A percentile compares a stretch with the other conserved stretches of the same genome.
phyloP scores from a whole-genome alignment of 1,139 yeast species.

The Diutina pseudorugosa region DNA sequence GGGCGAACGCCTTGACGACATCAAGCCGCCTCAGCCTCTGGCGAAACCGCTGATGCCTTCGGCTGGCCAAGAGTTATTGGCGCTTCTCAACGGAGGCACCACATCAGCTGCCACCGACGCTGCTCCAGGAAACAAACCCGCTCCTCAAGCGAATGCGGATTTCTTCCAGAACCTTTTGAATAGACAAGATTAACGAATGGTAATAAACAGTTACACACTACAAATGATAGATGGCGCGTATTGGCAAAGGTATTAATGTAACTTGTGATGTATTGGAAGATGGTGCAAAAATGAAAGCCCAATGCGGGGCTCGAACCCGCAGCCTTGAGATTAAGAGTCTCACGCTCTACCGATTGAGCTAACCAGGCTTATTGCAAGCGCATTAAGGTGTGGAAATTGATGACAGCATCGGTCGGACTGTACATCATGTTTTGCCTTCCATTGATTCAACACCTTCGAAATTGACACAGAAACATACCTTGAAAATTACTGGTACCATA shows the following conservation, averaged over 20 bases:
- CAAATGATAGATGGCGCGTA: too few relatives aligned
- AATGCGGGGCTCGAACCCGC: slow-evolving; percentile 6
- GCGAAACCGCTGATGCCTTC: neutral
- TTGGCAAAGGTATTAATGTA: too few relatives aligned
- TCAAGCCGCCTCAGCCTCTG: neutral
- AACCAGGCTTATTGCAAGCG: slow-evolving; percentile 7
- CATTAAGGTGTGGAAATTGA: neutral
- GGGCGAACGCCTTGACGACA: neutral
- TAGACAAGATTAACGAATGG: neutral
- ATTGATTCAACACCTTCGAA: too few relatives aligned
- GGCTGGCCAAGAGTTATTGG: neutral
- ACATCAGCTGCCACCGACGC: neutral
- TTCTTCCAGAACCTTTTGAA: slow-evolving; percentile 1
- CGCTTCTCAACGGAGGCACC: neutral
- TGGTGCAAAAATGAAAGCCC: slow-evolving; percentile 2
- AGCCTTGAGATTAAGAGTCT: slow-evolving; percentile 17
- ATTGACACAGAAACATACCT: too few relatives aligned
- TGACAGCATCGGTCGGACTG: too few relatives aligned
- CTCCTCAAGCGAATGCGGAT: neutral
- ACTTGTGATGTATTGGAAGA: neutral
- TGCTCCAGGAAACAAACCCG: neutral
- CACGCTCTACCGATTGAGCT: slow-evolving; percentile 15
- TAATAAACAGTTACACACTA: neutral
- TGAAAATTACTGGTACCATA: too few relatives aligned
- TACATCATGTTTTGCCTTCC: too few relatives aligned